Evolutionary conservation across 164 flowering plant species (phyloP).

Genomic region (Sextonia rubra): DNA sequence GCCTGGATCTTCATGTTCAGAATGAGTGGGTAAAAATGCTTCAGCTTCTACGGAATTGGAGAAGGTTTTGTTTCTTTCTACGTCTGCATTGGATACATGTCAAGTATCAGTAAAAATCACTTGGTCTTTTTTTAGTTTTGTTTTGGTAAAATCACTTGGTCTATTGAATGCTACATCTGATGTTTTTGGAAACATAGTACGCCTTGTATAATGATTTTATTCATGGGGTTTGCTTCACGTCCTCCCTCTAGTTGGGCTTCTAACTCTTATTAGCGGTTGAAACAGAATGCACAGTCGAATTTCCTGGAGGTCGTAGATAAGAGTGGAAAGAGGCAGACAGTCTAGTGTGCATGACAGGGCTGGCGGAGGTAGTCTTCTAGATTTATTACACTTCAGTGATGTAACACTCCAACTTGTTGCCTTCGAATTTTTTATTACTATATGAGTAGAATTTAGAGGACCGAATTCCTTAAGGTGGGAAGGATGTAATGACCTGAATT

Average conservation of each 20-base stretch:
- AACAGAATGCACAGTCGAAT: constrained; percentile 80
- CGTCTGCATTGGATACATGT: too few relatives aligned
- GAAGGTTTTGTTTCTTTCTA: too few relatives aligned
- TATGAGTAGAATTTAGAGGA: too few relatives aligned
- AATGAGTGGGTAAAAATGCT: too few relatives aligned
- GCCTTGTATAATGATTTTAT: background rate
- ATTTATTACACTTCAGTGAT: constrained; percentile 5
- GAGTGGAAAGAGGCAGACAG: constrained; percentile 92
- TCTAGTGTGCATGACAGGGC: constrained; percentile 95
- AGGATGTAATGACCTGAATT: too few relatives aligned
- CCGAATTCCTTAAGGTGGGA: too few relatives aligned
- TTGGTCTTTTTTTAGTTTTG: constrained; percentile 79
- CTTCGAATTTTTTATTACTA: too few relatives aligned
- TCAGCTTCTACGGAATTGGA: too few relatives aligned
- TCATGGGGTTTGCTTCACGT: background rate
- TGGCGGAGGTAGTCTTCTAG: constrained; percentile 71
- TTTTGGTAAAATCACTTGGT: constrained; percentile 64
- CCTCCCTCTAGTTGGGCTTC: too few relatives aligned
- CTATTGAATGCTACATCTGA: background rate
- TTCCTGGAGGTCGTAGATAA: constrained; percentile 94
- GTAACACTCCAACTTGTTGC: too few relatives aligned
- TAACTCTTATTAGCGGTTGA: constrained; percentile 2
- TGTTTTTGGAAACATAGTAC: background rate
- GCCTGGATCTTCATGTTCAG: too few relatives aligned
- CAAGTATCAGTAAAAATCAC: too few relatives aligned